Base-by-base conservation (phyloP, 441 rosid genomes). In the Pelargonium australe region DNA sequence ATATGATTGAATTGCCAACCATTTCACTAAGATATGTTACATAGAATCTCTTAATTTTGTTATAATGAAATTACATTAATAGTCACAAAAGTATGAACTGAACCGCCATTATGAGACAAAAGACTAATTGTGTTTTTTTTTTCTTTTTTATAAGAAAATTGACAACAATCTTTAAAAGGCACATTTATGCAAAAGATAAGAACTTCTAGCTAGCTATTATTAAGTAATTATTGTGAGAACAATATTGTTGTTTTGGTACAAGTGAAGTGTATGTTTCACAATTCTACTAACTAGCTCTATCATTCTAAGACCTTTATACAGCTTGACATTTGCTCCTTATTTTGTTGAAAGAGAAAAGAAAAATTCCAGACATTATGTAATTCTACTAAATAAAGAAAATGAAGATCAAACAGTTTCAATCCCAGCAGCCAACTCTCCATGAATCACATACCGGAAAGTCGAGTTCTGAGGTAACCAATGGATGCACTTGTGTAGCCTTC, bases 351-450 rank as follows among this genome's bases (percentile, higher is more conserved):
- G 5, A 51, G n/a, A 55, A 40, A 10, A 0, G 31, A 76, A 45
- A 31, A 17, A 67, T 14, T 3, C 0, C 11, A 20, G 14, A 14
- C n/a, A 0, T 13, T 28, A 16, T 69, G 60, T 74, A 7, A 62
- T 37, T 34, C 61, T 40, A 47, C 44, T 19, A 67, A 49, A 63
- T 40, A 13, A 68, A 49, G 64, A n/a, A 6, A 12, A 43, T 17
- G 13, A 6, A 13, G 70, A 76, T 69, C 73, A 71, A 9, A 69
- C 66, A 23, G 70, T 53, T 58, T 40, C 67, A 64, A 73, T 68
- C 65, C 76, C 85, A 72, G 80, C 66, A 9, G 81, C 77, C 57
- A 80, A 60, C 60, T 82, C 84, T 53, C 58, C 20, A 14, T 53
- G 19, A 19, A 53, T 53, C 58, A 53, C 20, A 19, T n/a, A 53